Evolutionary conservation across 2,329 filamentous ascomycete genomes (phyloP), one percentile per base, ranked within the genome.

Genomic region (Neophaeococcomyces aloes): DNA sequence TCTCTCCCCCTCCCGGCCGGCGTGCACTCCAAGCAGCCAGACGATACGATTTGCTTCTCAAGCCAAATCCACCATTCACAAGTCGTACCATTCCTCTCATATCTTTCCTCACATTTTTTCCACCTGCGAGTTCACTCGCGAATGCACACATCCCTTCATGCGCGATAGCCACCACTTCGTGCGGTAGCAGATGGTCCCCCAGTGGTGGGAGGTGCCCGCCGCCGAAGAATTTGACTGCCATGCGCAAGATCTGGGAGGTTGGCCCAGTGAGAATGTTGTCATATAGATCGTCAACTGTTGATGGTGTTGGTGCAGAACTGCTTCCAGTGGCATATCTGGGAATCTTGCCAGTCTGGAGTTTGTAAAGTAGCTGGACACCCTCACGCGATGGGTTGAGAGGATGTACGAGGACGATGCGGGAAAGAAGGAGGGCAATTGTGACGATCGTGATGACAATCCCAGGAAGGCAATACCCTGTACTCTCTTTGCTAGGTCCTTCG

Each of bases 91-190:
- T 30, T 11, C 38, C 38, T 13, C 21, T 30, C 25, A 30, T 30
- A 15, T 40, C 27, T 29, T 30, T 29, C 25, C 25, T 3, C 8
- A 31, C 13, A 7, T 18, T 23, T 31, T 27, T 40, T 30, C 38
- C 38, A 6, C 11, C 27, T 3, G 14, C 23, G 18, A 40, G 27
- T 18, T 40, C 45, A 29, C 47, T 47, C 29, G 50, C 47, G 33
- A 51, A 54, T 6, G 50, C 50, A 37, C 52, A 54, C 18, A 50
- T 46, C 7, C 52, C 52, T 38, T 54, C 52, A 31, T 53, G 52
- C 4, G 50, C 45, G 4, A 54, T 37, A 2, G 50, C 52, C 10
- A 54, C 48, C 23, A 50, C 25, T 32, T 53, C 52, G 14, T 44
- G 38, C 8, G 50, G 48, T 14, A 53, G 15, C 5, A 40, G 14